Base-by-base conservation (phyloP, 2,329 filamentous ascomycete genomes). In the Fusarium armeniacum region DNA sequence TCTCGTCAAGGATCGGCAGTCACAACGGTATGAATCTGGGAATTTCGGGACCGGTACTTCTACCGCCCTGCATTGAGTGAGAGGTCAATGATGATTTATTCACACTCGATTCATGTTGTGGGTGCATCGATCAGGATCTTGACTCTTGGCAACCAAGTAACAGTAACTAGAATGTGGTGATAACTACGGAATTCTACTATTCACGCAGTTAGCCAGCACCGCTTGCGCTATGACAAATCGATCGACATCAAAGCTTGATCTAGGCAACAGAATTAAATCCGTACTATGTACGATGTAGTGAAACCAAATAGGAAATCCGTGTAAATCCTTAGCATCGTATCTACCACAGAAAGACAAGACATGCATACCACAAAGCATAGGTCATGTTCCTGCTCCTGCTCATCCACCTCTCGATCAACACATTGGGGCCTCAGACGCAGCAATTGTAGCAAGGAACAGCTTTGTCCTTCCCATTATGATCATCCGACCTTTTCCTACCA, bases 401-500 rank as follows among this genome's bases (percentile, higher is more conserved):
- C 6, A 53, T 26, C 24, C 24, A n/a, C 41, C 13, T 6, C 9
- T 4, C 15, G 26, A 9, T 65, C 50, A 73, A 12, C 22, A 65
- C 9, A 74, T 10, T 2, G 65, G 40, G 2, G 45, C 54, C 6
- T 72, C 72, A 4, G 63, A 69, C n/a, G 70, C 72, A 10, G 67
- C 69, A 10, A 74, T 38, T 3, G 69, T 75, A 9, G 72, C 78
- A 47, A 79, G 79, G 38, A 76, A 81, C 26, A 81, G 43, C 30
- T 77, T 76, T 4, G 78, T 81, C 59, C 77, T 73, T 7, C 77
- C 78, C 46, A 72, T 76, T 16, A 81, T 79, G 4, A 81, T 60
- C 77, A 81, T 76, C 0, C 76, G 73, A 5, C 80, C 79, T 1
- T 76, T 54, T 3, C 79, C 78, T 7, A 78, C 81, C 56, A 84